Percentiles rank a stretch among this genome's conserved stretches.
These are phyloP conservation scores for Endotrypanum monterogeii DNA, from an alignment of 208 protist genomes.

Conservation along the genomic window DNA sequence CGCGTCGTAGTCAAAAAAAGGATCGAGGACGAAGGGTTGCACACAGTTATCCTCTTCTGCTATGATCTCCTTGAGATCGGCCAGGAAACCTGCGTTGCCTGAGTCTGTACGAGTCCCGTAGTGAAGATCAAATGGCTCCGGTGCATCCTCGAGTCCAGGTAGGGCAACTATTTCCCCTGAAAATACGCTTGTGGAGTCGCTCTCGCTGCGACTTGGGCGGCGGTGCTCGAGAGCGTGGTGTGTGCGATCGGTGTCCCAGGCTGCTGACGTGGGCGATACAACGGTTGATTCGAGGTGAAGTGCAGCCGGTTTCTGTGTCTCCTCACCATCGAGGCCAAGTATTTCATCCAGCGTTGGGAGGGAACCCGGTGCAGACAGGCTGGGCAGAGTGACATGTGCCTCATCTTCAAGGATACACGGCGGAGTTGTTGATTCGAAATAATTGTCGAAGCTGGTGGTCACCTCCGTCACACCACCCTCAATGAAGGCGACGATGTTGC, in stretches of 20 bases:
- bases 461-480: conserved; percentile 31
- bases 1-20: conserved; percentile 64
- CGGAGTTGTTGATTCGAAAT: conserved; percentile 21
- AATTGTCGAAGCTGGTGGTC: conserved; percentile 58
- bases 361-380: neutral
- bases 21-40: conserved; percentile 52
- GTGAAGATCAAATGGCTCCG: too few species aligned
- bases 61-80: conserved; percentile 20
- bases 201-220: neutral
- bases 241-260: neutral
- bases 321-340: conserved; percentile 9
- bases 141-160: conserved; percentile 4
- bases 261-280: neutral
- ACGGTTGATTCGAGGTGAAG: too few species aligned
- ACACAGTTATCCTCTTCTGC: conserved; percentile 45
- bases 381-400: neutral
- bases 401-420: neutral
- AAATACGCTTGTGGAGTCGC: neutral
- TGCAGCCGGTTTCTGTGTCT: neutral
- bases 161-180: conserved; percentile 5
- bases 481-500: conserved; percentile 50
- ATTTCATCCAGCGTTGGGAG: conserved; percentile 29
- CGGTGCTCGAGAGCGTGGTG: neutral
- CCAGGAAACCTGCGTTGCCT: neutral
- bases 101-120: too few species aligned